Evolutionary conservation across 176 grass and related monocot species (phyloP), one percentile per base, ranked within the genome.

Genomic region (Aegilops sharonensis): DNA sequence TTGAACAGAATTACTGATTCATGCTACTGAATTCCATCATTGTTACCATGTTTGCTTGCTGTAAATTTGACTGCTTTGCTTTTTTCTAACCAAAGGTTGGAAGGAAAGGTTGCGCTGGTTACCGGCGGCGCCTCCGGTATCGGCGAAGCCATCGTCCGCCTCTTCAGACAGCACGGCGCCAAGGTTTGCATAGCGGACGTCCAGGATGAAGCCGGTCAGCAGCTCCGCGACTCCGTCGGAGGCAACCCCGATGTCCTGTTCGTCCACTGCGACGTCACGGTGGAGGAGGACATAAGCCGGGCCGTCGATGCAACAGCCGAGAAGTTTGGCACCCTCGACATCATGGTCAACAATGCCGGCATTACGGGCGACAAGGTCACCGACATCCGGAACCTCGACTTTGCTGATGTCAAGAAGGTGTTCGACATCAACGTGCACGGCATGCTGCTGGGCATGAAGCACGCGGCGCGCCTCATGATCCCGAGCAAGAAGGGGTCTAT

Each of bases 261-360:
- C 52, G 75, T 95, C 12, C 95, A 95, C 66, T 98, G 95, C 43
- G 86, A 98, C 73, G 95, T 98, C 24, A 84, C 88, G 0, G 57
- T 31, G 0, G 95, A 95, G 83, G 91, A 95, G 1, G 95, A 93
- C 31, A 79, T 98, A 4, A 68, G 89, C 70, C 88, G 40, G 37
- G 88, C 91, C 7, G 86, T 98, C 0, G 93, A 98, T 40, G 91
- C 93, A 0, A 36, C 52, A 0, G 48, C 75, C 2, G 81, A 69
- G 42, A 90, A 89, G 66, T 98, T 91, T 47, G 91, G 95, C 66
- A 89, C 86, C 17, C 84, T 98, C 2, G 95, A 98, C 79, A 78
- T 95, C 59, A 91, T 98, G 89, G 93, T 95, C 65, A 98, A 95
- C 85, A 98, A 95, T 42, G 96, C 93, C 18, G 96, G 96, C 61